Percentiles rank a stretch among this genome's conserved stretches.
phyloP scores from a whole-genome alignment of 768 basidiomycete species.

The Peribolospora baueri region DNA sequence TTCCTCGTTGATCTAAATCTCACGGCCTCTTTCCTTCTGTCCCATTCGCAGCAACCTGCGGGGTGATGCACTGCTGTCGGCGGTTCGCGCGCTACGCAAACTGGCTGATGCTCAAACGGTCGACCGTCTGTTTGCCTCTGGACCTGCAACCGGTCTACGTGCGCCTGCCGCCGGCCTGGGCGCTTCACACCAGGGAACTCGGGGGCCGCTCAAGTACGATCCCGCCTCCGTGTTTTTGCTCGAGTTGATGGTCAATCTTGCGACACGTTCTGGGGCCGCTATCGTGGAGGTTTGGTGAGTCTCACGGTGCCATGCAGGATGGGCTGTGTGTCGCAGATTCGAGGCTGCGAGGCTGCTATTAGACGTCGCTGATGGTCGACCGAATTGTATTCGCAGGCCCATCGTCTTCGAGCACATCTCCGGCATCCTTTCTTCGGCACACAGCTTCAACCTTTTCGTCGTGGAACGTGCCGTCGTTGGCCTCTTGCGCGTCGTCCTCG shows the following conservation, averaged over 20 bases:
- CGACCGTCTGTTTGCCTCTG: slow-evolving; percentile 23
- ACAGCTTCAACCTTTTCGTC: slow-evolving; percentile 64
- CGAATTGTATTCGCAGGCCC: slow-evolving; percentile 35
- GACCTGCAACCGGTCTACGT: slow-evolving; percentile 1
- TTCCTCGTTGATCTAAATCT: neutral
- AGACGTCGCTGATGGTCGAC: neutral
- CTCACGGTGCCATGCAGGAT: no score
- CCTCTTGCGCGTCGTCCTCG: slow-evolving; percentile 55
- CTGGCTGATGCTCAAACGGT: slow-evolving; percentile 75
- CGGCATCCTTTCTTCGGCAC: slow-evolving; percentile 45
- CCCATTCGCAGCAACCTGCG: slow-evolving; percentile 38
- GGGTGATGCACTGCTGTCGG: slow-evolving; percentile 52
- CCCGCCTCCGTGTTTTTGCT: slow-evolving; percentile 82
- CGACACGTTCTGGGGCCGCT: slow-evolving; percentile 45
- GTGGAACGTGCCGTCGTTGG: slow-evolving; percentile 85
- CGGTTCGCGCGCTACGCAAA: slow-evolving; percentile 61
- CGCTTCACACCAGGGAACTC: slow-evolving; percentile 6
- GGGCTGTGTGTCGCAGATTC: no score
- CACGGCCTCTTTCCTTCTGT: neutral
- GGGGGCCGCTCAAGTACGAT: slow-evolving; percentile 53
- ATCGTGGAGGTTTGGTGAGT: slow-evolving; percentile 73
- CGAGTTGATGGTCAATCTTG: slow-evolving; percentile 81
- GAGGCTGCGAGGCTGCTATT: neutral
- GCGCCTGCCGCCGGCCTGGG: slow-evolving; percentile 1
- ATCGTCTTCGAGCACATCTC: slow-evolving; percentile 83